Evolutionary conservation across 2,329 filamentous ascomycete species (phyloP).

Genomic region (Talaromyces sp.): DNA sequence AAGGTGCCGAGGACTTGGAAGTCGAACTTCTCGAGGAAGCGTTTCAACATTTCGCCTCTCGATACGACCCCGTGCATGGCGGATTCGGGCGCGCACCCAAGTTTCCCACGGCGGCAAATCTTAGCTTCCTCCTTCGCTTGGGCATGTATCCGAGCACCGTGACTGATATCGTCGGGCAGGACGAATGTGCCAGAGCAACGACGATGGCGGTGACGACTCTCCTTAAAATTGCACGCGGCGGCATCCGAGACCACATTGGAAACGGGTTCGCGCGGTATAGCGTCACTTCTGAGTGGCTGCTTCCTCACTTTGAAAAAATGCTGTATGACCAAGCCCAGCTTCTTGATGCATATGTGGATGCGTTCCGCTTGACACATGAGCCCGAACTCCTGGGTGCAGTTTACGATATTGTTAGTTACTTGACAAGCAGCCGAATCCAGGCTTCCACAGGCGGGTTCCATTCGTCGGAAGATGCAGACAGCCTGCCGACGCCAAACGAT

Average conservation of each 20-base stretch:
- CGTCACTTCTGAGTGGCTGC: conserved; percentile 83
- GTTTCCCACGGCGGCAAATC: conserved; percentile 80
- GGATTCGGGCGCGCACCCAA: conserved; percentile 81
- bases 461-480: conserved; percentile 87
- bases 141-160: conserved; percentile 66
- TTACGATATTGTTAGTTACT: conserved; percentile 78
- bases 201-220: conserved; percentile 78
- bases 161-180: conserved; percentile 76
- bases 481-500: conserved; percentile 66
- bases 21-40: conserved; percentile 89
- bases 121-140: conserved; percentile 74
- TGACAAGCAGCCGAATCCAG: conserved; percentile 65
- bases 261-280: conserved; percentile 80
- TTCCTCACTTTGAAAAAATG: conserved; percentile 97
- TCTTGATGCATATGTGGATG: conserved; percentile 76
- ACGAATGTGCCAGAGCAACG: conserved; percentile 67
- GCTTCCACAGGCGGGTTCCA: conserved; percentile 69
- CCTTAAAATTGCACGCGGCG: conserved; percentile 67
- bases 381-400: conserved; percentile 72
- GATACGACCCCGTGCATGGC: conserved; percentile 72
- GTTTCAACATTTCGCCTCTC: conserved; percentile 68
- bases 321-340: conserved; percentile 87
- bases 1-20: conserved; percentile 66
- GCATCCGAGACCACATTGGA: conserved; percentile 69
- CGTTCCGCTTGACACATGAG: conserved; percentile 64